Evolutionary conservation across 1,284 basidiomycete genomes (phyloP), one percentile per base, ranked within the genome.

Genomic region (Ceratobasidium sp.): DNA sequence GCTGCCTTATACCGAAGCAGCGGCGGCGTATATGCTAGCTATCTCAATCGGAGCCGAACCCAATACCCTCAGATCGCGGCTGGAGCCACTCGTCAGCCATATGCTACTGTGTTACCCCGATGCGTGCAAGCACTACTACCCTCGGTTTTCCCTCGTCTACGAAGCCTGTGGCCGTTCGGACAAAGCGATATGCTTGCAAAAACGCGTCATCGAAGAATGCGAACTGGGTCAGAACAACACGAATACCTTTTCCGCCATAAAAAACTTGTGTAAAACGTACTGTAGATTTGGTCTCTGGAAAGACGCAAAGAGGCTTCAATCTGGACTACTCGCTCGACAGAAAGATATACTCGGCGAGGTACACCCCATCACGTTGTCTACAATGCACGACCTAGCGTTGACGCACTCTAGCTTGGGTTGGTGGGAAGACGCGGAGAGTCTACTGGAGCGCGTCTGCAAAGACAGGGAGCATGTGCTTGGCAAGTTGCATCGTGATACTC

Each of bases 201-300:
- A n/a, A 36, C 4, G 45, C 14, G 14, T 41, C 7, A 7, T 64
- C 24, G 29, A 36, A 5, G 11, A 41, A 22, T 22, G n/a, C 19
- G n/a, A n/a, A n/a, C n/a, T n/a, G n/a, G 69, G 69, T 27, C 8
- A 36, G 15, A 31, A 24, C n/a, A 56, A 73, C 24, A 22, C 36
- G 7, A 27, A 29, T 14, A 73, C 69, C 15, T n/a, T 62, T 1
- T 27, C 44, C 24, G n/a, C n/a, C n/a, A 44, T 44, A 41, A 29
- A 14, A 1, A n/a, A 62, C 4, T 41, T 51, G 17, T 41, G 56
- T 1, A 29, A 11, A 11, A 48, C 54, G 6, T 51, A 60, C 1
- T 27, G 22, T 8, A 9, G 31, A 2, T 17, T 62, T 24, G 44
- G 45, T 57, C 9, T 31, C 24, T 29, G 31, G 27, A 56, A 56